Evolutionary conservation across 352 stramenopile species (phyloP).

Genomic region (Pythium vanterpoolii): DNA sequence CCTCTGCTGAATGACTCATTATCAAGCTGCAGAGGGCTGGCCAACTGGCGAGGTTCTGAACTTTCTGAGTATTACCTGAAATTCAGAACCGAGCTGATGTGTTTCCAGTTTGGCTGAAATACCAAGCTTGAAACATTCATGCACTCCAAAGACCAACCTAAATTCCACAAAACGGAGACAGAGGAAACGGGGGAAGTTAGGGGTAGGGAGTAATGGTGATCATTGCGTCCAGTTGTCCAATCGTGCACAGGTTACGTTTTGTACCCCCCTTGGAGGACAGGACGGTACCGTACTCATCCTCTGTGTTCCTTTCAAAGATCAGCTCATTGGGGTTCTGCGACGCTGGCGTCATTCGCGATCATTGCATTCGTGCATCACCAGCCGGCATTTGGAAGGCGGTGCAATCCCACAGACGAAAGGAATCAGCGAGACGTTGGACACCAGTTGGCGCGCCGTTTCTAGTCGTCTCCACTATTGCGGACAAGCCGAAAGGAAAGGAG

Average conservation of each 20-base stretch:
- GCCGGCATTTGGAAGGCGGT: conserved; percentile 5
- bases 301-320: conserved; percentile 2
- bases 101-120: no score
- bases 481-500: neutral
- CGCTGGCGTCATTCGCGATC: conserved; percentile 3
- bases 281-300: neutral
- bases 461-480: neutral
- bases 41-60: no score
- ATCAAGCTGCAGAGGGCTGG: neutral
- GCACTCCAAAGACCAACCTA: no score
- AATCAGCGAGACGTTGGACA: conserved; percentile 11
- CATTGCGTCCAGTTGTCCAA: no score
- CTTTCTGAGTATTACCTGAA: neutral
- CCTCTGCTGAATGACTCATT: neutral
- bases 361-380: neutral
- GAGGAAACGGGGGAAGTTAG: no score
- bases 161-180: no score
- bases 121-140: no score
- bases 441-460: neutral
- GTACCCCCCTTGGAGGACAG: neutral
- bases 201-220: no score
- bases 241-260: neutral
- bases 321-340: conserved; percentile 14
- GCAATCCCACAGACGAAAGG: neutral
- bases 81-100: neutral